Conservation (phyloP, 2,329 filamentous ascomycete genomes). For the Aspergillus quadrilineatus region DNA sequence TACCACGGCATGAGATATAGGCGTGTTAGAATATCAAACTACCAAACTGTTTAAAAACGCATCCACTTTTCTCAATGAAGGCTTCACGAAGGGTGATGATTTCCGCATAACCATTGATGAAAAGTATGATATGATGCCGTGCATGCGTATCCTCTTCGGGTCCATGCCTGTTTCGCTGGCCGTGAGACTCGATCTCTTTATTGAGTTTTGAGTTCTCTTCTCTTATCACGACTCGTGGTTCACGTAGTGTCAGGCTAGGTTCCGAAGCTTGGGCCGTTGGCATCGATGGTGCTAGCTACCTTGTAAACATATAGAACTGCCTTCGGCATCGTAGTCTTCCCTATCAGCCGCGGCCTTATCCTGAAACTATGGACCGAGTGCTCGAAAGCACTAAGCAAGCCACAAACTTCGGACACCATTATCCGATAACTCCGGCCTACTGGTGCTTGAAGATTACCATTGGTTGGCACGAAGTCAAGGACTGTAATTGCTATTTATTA, state of each 20-base stretch:
- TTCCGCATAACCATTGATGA: conserved; percentile 60
- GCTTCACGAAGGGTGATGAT: conserved; percentile 57
- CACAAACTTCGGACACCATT: too few species aligned
- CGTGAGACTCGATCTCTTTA: conserved; percentile 4
- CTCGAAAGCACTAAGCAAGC: too few species aligned
- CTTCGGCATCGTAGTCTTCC: too few species aligned
- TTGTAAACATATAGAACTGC: neutral
- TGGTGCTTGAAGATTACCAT: neutral
- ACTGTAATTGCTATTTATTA: neutral
- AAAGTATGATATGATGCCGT: conserved; percentile 30
- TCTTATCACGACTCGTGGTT: neutral
- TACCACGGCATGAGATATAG: conserved; percentile 40
- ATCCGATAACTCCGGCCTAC: neutral
- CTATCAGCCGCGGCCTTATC: too few species aligned
- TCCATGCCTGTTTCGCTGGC: conserved; percentile 12
- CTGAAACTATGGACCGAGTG: too few species aligned
- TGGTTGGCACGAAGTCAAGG: neutral
- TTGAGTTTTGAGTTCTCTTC: neutral
- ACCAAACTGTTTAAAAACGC: conserved; percentile 32
- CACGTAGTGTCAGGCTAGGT: neutral
- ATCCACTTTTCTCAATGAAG: conserved; percentile 57
- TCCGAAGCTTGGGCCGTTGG: neutral
- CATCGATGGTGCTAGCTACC: neutral
- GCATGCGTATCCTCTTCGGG: neutral
- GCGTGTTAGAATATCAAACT: conserved; percentile 43